phyloP scores from a whole-genome alignment of 2,329 filamentous ascomycete genomes.

The Pestalotiopsis sp. region DNA sequence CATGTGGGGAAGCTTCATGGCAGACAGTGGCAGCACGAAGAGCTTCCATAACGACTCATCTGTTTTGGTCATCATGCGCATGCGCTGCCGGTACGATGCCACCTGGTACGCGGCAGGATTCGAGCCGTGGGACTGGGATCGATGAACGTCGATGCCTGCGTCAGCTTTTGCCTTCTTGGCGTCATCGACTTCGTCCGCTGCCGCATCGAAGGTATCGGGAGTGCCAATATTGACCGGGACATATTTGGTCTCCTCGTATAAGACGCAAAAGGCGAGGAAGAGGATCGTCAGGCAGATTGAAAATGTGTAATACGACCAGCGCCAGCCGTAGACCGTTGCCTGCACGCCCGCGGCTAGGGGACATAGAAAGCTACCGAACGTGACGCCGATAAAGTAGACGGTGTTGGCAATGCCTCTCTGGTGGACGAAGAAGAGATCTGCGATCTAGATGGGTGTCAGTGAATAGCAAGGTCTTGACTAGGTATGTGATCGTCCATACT shows the following conservation, averaged over 20 bases:
- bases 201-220: not conserved
- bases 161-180: not conserved
- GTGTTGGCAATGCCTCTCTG: conserved; percentile 33
- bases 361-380: conserved; percentile 32
- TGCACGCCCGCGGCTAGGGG: conserved; percentile 34
- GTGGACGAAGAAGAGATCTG: conserved; percentile 37
- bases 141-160: no score
- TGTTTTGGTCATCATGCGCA: not conserved
- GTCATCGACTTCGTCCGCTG: not conserved
- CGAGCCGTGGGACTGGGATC: no score
- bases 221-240: conserved; percentile 18
- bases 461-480: not conserved
- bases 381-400: conserved; percentile 34
- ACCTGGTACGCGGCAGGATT: no score
- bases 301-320: conserved; percentile 31
- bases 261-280: conserved; percentile 18
- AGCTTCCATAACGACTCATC: not conserved
- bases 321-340: conserved; percentile 27
- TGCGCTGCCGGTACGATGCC: not conserved
- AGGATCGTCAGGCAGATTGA: conserved; percentile 20
- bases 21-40: not conserved
- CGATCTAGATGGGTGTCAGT: conserved; percentile 21
- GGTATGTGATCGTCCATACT: conserved; percentile 17
- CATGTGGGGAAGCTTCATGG: not conserved
- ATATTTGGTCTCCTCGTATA: conserved; percentile 17